phyloP scores from a whole-genome alignment of 306 rosid genomes.

The Pyrus bretschneideri region DNA sequence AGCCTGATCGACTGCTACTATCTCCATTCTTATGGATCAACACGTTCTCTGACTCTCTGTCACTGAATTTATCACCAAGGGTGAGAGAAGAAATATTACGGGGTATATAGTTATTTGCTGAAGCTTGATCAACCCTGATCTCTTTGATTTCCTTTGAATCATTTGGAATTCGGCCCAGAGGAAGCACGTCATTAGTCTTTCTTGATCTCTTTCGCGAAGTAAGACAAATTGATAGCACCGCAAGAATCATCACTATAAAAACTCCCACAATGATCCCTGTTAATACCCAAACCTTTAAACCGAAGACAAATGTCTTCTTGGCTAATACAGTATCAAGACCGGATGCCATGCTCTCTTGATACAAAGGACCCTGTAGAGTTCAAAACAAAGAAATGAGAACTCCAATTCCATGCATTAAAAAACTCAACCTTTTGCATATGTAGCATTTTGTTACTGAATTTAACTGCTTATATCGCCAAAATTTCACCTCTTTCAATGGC shows the following conservation, averaged over 20 bases:
- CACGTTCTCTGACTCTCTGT: slow-evolving; percentile 61
- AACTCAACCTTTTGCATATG: neutral
- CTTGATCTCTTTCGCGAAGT: slow-evolving; percentile 66
- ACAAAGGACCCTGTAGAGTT: slow-evolving; percentile 29
- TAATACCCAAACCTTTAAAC: slow-evolving; percentile 71
- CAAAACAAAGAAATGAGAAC: slow-evolving; percentile 16
- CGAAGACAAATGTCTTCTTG: slow-evolving; percentile 63
- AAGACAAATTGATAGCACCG: slow-evolving; percentile 68
- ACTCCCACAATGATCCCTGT: slow-evolving; percentile 63
- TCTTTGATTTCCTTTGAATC: slow-evolving; percentile 87
- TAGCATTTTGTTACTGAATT: neutral
- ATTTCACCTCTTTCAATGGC: slow-evolving; percentile 1
- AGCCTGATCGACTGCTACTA: slow-evolving; percentile 65
- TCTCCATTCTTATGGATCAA: slow-evolving; percentile 60
- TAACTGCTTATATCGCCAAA: neutral
- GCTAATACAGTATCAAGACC: slow-evolving; percentile 61
- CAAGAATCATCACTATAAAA: slow-evolving; percentile 61
- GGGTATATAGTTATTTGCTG: slow-evolving; percentile 35
- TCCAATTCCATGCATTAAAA: neutral
- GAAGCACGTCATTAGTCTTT: slow-evolving; percentile 55
- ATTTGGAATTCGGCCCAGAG: slow-evolving; percentile 42
- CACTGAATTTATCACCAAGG: slow-evolving; percentile 50
- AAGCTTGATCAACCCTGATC: slow-evolving; percentile 69
- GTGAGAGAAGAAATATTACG: slow-evolving; percentile 36
- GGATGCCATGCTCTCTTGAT: slow-evolving; percentile 50